A percentile compares a stretch with the other conserved stretches of the same genome.
Conservation (phyloP, 83 land plant genomes). For the Picea engelmannii region DNA sequence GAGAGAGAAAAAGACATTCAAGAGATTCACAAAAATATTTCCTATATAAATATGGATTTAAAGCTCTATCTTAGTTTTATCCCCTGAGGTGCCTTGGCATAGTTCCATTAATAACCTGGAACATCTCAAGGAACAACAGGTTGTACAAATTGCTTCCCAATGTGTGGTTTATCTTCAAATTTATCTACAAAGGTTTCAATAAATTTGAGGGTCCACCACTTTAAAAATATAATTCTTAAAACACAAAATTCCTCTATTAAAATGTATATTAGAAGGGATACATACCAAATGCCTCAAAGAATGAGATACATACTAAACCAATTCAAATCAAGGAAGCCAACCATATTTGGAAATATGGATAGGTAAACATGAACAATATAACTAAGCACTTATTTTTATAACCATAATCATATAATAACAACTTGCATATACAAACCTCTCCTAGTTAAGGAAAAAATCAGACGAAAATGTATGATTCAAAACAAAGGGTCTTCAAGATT, state of each 20-base stretch:
- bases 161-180: constrained; percentile 87
- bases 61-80: too few relatives aligned
- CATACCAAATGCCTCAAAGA: background rate
- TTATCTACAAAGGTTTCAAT: constrained; percentile 98
- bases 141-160: constrained; percentile 96
- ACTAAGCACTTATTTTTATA: background rate
- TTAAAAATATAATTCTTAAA: constrained; percentile 75
- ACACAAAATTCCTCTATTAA: background rate
- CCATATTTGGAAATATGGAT: background rate
- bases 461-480: background rate
- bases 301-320: background rate
- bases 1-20: too few relatives aligned
- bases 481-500: background rate
- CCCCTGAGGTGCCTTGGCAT: too few relatives aligned
- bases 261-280: background rate
- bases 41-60: too few relatives aligned
- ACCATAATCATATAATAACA: background rate
- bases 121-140: constrained; percentile 18
- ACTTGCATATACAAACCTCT: background rate
- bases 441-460: background rate
- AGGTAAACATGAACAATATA: background rate
- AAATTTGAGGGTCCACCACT: constrained; percentile 92
- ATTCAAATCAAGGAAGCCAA: background rate
- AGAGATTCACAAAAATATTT: too few relatives aligned
- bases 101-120: too few relatives aligned